These are phyloP conservation scores for Ichthyophthirius multifiliis DNA, from an alignment of 169 alveolate genomes.

Conservation along the genomic window DNA sequence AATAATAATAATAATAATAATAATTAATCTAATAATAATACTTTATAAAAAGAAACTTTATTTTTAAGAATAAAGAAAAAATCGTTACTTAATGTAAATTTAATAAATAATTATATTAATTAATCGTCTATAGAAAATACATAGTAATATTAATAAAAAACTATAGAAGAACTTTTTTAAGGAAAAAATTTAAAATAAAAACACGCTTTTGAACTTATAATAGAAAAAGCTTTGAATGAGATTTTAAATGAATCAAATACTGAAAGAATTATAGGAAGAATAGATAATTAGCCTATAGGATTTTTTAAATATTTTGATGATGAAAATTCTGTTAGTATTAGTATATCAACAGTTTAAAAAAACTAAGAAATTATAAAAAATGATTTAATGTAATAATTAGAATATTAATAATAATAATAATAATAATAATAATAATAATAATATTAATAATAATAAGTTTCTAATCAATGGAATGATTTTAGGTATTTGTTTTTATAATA, in stretches of 20 bases:
- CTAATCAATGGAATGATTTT: no score
- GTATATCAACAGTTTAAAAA: no score
- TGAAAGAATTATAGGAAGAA: conserved; percentile 5
- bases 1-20: no score
- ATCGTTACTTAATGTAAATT: conserved; percentile 14
- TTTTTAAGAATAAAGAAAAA: conserved; percentile 37
- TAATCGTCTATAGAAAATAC: no score
- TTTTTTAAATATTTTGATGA: neutral
- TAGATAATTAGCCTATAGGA: conserved; percentile 9
- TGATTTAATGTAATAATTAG: neutral
- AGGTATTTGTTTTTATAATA: conserved; percentile 26
- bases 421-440: no score
- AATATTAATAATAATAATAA: no score
- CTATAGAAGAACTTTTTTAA: conserved; percentile 19
- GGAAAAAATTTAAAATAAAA: neutral
- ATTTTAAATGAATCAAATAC: conserved; percentile 29
- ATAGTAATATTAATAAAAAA: no score
- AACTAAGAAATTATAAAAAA: neutral
- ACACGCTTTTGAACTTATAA: conserved; percentile 20
- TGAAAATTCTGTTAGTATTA: neutral
- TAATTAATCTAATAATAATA: no score
- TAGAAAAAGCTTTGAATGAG: conserved; percentile 16
- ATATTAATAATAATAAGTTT: no score
- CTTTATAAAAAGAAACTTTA: conserved; percentile 32
- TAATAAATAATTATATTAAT: no score